Percentiles rank a stretch among this genome's conserved stretches.
These are phyloP conservation scores for Hygrophoropsis aurantiaca DNA, from an alignment of 768 basidiomycete species.

Conservation along the genomic window DNA sequence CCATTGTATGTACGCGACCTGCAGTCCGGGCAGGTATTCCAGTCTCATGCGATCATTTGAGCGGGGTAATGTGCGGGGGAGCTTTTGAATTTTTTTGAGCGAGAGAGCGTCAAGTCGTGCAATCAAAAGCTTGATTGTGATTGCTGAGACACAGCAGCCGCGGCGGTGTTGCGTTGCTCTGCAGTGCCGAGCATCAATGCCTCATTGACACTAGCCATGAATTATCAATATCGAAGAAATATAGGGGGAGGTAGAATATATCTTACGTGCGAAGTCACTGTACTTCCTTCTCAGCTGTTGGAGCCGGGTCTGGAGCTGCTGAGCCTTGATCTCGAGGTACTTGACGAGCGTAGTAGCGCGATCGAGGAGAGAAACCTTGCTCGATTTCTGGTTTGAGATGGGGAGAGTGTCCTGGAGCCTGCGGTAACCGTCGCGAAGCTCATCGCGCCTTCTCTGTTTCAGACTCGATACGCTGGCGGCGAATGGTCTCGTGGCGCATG, in stretches of 20 bases:
- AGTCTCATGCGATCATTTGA: constrained; percentile 33
- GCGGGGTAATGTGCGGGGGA: constrained; percentile 26
- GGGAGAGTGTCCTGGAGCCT: constrained; percentile 90
- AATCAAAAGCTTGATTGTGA: too few species aligned
- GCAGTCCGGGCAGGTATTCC: constrained; percentile 56
- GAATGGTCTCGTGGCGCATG: too few species aligned
- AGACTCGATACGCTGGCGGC: too few species aligned
- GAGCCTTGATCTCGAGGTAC: constrained; percentile 79
- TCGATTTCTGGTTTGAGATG: constrained; percentile 87
- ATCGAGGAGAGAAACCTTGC: constrained; percentile 89
- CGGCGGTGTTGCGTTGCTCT: too few species aligned
- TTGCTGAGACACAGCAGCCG: too few species aligned
- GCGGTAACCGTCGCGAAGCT: constrained; percentile 89
- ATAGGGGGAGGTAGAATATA: constrained; percentile 9
- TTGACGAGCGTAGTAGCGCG: constrained; percentile 86
- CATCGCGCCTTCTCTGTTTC: constrained; percentile 88
- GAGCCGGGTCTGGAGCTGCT: constrained; percentile 72
- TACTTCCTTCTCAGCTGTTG: constrained; percentile 78
- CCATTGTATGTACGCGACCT: constrained; percentile 56
- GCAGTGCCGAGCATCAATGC: too few species aligned
- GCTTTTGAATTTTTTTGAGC: constrained; percentile 22
- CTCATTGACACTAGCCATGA: too few species aligned
- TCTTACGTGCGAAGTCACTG: constrained; percentile 67
- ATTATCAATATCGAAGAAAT: too few species aligned
- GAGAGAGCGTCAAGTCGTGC: constrained; percentile 9